phyloP scores from a whole-genome alignment of 805 yeast genomes.

The Candida xiaguanensis region DNA sequence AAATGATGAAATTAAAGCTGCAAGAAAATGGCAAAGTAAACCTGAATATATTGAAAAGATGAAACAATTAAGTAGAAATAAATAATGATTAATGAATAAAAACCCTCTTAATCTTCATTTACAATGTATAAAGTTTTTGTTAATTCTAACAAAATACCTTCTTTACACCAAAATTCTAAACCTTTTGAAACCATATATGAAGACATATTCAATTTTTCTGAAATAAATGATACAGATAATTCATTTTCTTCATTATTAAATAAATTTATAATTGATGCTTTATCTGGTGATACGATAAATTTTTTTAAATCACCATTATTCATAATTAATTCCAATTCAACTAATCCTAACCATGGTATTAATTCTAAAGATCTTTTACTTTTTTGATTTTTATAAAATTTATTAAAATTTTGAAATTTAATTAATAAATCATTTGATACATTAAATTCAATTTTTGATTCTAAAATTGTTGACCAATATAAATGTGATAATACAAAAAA shows the following conservation, averaged over 20 bases:
- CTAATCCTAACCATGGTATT: slow-evolving; percentile 58
- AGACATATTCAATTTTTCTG: slow-evolving; percentile 38
- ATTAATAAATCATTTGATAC: slow-evolving; percentile 46
- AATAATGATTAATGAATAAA: slow-evolving; percentile 15
- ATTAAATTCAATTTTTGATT: slow-evolving; percentile 24
- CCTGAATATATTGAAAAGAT: slow-evolving; percentile 60
- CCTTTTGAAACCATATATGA: slow-evolving; percentile 33
- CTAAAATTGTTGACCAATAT: slow-evolving; percentile 71
- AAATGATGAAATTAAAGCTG: slow-evolving; percentile 81
- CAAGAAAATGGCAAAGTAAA: slow-evolving; percentile 68
- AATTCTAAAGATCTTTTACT: slow-evolving; percentile 57
- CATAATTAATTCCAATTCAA: slow-evolving; percentile 53
- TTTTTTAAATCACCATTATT: slow-evolving; percentile 28
- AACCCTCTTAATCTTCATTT: slow-evolving; percentile 34
- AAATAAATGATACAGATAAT: slow-evolving; percentile 30
- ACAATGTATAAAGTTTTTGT: slow-evolving; percentile 31
- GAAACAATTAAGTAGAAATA: slow-evolving; percentile 6
- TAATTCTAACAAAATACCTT: slow-evolving; percentile 48
- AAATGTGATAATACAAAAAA: slow-evolving; percentile 68
- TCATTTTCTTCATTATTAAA: slow-evolving; percentile 39
- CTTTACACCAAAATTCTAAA: slow-evolving; percentile 60
- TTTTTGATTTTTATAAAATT: slow-evolving; percentile 41
- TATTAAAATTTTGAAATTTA: slow-evolving; percentile 42
- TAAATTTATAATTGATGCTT: slow-evolving; percentile 58
- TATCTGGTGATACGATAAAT: slow-evolving; percentile 61